Conservation (phyloP, 805 yeast genomes). For the Teunomyces cretensis region DNA sequence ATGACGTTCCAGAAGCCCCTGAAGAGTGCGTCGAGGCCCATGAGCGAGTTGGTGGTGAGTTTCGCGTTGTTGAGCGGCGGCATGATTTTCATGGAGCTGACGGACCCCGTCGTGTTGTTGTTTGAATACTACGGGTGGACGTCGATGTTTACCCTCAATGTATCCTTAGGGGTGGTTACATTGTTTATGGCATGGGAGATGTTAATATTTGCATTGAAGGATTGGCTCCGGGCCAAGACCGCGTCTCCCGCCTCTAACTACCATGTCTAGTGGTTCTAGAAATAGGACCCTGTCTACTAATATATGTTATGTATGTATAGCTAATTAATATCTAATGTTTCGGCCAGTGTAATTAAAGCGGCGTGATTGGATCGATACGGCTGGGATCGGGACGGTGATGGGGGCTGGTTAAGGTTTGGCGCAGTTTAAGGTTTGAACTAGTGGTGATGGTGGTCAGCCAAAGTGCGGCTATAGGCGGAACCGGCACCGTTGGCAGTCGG, state of each 20-base stretch:
- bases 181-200: slow-evolving; percentile 88
- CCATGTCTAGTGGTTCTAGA: neutral
- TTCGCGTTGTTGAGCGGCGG: slow-evolving; percentile 89
- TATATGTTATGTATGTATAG: too few relatives aligned
- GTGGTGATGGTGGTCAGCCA: too few relatives aligned
- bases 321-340: too few relatives aligned
- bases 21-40: slow-evolving; percentile 50
- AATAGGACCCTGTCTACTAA: too few relatives aligned
- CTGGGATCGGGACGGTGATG: too few relatives aligned
- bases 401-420: too few relatives aligned
- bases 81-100: slow-evolving; percentile 85
- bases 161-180: slow-evolving; percentile 75
- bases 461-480: too few relatives aligned
- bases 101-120: slow-evolving; percentile 80
- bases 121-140: slow-evolving; percentile 81
- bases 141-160: slow-evolving; percentile 86
- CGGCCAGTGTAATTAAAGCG: too few relatives aligned
- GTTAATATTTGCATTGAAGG: slow-evolving; percentile 62
- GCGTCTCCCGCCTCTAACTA: neutral
- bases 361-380: too few relatives aligned
- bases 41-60: slow-evolving; percentile 79
- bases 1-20: slow-evolving; percentile 41
- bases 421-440: too few relatives aligned
- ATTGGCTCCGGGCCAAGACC: slow-evolving; percentile 35
- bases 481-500: too few relatives aligned